Evolutionary conservation across 2,329 filamentous ascomycete species (phyloP).

Genomic region (Pseudogymnoascus sp.): DNA sequence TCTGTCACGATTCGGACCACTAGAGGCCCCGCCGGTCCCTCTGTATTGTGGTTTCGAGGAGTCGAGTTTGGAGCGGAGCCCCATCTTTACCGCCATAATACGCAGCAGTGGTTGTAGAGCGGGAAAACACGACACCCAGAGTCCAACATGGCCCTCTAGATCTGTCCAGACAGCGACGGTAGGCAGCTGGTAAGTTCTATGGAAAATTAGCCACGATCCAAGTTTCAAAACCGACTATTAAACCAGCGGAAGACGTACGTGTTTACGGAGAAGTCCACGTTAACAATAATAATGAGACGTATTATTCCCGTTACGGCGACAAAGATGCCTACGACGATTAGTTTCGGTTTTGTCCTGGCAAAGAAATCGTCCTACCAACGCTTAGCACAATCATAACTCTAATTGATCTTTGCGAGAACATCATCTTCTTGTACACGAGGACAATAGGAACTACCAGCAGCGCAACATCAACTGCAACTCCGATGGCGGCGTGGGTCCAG

Average conservation of each 20-base stretch:
- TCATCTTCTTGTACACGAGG: slow-evolving; percentile 33
- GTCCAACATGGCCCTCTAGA: slow-evolving; percentile 36
- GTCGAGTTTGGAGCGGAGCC: slow-evolving; percentile 7
- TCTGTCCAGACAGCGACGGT: slow-evolving; percentile 34
- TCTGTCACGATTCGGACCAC: neutral
- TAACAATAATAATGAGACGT: slow-evolving; percentile 32
- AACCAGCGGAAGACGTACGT: slow-evolving; percentile 25
- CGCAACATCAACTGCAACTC: slow-evolving; percentile 30
- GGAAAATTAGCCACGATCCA: neutral
- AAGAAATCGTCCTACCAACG: slow-evolving; percentile 17
- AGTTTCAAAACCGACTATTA: neutral
- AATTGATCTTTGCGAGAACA: slow-evolving; percentile 28
- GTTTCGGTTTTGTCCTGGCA: neutral
- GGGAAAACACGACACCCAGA: slow-evolving; percentile 38
- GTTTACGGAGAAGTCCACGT: slow-evolving; percentile 26
- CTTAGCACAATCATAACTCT: slow-evolving; percentile 33
- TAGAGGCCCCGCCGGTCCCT: neutral
- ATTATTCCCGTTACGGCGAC: slow-evolving; percentile 33
- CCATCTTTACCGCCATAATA: slow-evolving; percentile 18
- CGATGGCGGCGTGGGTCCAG: slow-evolving; percentile 28
- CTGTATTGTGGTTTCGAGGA: neutral
- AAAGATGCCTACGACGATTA: slow-evolving; percentile 26
- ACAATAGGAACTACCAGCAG: slow-evolving; percentile 33
- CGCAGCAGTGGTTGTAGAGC: slow-evolving; percentile 34
- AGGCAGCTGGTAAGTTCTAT: slow-evolving; percentile 31